phyloP scores from a whole-genome alignment of 164 flowering plant species.

The Aristolochia californica region DNA sequence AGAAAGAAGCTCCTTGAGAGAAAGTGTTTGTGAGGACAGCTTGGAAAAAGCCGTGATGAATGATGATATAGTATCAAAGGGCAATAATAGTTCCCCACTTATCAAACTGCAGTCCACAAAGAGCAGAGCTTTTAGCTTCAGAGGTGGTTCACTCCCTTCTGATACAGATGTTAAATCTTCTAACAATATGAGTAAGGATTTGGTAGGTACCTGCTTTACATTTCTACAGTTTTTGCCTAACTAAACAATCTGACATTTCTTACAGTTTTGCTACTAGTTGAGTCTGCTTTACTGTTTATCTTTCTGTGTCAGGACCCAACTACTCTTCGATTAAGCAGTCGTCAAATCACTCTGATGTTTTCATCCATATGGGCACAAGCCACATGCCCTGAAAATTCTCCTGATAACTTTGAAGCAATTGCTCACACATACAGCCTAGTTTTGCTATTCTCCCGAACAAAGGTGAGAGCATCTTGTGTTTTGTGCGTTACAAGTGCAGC shows the following conservation, averaged over 20 bases:
- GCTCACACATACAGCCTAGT: slow-evolving; percentile 85
- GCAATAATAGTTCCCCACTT: slow-evolving; percentile 26
- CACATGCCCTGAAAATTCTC: slow-evolving; percentile 62
- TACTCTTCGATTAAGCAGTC: slow-evolving; percentile 76
- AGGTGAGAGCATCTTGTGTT: slow-evolving; percentile 38
- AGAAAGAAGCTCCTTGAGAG: slow-evolving; percentile 34
- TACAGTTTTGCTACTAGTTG: not conserved
- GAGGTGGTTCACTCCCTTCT: slow-evolving; percentile 18
- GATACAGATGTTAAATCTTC: slow-evolving; percentile 23
- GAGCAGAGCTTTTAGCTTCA: slow-evolving; percentile 45
- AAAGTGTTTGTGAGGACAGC: slow-evolving; percentile 21
- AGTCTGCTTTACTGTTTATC: not conserved
- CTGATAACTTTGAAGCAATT: slow-evolving; percentile 85
- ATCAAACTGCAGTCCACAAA: slow-evolving; percentile 49
- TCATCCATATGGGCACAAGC: slow-evolving; percentile 95
- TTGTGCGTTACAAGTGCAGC: not conserved
- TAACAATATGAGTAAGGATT: slow-evolving; percentile 23
- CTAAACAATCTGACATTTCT: no score
- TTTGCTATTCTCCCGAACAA: slow-evolving; percentile 64
- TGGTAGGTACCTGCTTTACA: slow-evolving; percentile 23
- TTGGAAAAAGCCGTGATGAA: slow-evolving; percentile 10
- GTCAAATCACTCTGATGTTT: slow-evolving; percentile 66
- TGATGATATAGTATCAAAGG: slow-evolving; percentile 17
- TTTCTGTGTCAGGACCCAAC: slow-evolving; percentile 43
- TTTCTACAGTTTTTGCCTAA: no score